A percentile compares a stretch with the other conserved stretches of the same genome.
phyloP scores from a whole-genome alignment of 2,329 filamentous ascomycete genomes.

The Pestalotiopsis sp. region DNA sequence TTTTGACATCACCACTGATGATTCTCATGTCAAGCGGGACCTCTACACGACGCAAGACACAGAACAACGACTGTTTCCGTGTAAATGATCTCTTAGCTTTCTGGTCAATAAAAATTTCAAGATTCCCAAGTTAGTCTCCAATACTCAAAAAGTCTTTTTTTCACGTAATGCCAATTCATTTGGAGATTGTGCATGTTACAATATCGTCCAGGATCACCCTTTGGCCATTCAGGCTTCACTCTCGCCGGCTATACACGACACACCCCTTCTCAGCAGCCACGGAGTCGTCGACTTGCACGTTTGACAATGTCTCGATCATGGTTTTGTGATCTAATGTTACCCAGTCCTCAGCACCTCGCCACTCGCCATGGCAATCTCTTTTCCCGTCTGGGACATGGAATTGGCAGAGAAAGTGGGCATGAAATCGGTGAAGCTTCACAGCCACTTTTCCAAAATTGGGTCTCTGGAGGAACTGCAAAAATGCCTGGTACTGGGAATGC shows the following conservation, averaged over 20 bases:
- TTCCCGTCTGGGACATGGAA: background rate
- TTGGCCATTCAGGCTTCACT: background rate
- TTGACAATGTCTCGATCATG: background rate
- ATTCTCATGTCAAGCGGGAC: too few relatives aligned
- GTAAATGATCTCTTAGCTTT: too few relatives aligned
- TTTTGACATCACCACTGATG: too few relatives aligned
- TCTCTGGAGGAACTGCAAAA: background rate
- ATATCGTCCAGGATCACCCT: too few relatives aligned
- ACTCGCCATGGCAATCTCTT: background rate
- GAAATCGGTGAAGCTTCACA: background rate
- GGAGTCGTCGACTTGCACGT: background rate
- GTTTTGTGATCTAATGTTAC: background rate
- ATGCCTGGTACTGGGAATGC: background rate
- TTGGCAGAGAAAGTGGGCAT: conserved; percentile 4
- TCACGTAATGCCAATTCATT: too few relatives aligned
- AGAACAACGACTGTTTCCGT: too few relatives aligned
- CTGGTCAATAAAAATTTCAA: background rate
- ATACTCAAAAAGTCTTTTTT: background rate
- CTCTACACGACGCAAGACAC: too few relatives aligned
- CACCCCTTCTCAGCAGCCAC: background rate
- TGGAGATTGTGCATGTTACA: too few relatives aligned
- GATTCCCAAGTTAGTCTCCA: background rate
- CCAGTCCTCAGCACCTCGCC: background rate
- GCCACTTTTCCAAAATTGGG: background rate
- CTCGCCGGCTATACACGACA: background rate